These are phyloP conservation scores for Pulveroboletus sp. DNA, from an alignment of 768 basidiomycete genomes.

Conservation along the genomic window DNA sequence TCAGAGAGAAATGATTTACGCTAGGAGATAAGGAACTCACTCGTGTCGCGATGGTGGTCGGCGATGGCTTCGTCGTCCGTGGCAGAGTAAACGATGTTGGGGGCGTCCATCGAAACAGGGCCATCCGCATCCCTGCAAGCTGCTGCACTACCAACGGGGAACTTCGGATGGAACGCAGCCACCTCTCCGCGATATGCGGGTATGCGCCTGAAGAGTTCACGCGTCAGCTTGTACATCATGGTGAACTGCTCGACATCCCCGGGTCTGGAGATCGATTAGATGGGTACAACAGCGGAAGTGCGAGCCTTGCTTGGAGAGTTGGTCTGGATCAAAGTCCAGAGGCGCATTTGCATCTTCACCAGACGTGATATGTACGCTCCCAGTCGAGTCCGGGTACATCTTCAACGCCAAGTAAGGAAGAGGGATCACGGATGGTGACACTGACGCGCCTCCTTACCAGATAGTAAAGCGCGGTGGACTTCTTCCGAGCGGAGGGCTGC, in stretches of 20 bases:
- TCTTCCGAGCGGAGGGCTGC: slow-evolving; percentile 20
- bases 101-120: no score
- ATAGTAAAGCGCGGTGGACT: slow-evolving; percentile 30
- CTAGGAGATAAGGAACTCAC: no score
- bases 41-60: no score
- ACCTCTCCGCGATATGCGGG: slow-evolving; percentile 25
- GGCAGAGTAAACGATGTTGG: no score
- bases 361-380: slow-evolving; percentile 46
- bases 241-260: slow-evolving; percentile 43
- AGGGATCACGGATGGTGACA: background rate
- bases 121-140: no score
- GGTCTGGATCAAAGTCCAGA: slow-evolving; percentile 44
- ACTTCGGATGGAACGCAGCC: no score
- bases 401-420: slow-evolving; percentile 1
- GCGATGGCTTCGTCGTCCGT: no score
- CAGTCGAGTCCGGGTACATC: slow-evolving; percentile 44
- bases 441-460: slow-evolving; percentile 23
- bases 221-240: slow-evolving; percentile 52
- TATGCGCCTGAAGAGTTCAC: slow-evolving; percentile 57
- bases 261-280: background rate
- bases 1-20: no score
- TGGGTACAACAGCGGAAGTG: background rate
- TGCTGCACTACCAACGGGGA: no score
- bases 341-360: slow-evolving; percentile 39
- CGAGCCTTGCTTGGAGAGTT: slow-evolving; percentile 37